A percentile compares a stretch with the other conserved stretches of the same genome.
Evolutionary conservation across 345 rosid species (phyloP).

Genomic region (Dipteronia dyeriana): DNA sequence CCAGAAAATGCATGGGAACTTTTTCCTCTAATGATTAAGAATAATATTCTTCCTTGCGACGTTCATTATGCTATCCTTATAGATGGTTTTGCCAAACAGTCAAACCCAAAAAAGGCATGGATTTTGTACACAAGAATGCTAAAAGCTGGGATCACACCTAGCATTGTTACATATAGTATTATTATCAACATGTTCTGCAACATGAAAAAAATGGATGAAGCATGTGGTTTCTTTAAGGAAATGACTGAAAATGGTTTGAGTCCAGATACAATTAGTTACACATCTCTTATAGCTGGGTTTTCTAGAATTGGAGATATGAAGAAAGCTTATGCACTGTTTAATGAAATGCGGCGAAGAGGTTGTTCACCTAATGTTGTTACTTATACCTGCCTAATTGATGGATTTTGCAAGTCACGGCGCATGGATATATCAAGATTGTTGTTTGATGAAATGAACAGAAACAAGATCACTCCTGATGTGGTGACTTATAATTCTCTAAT

Average conservation of each 20-base stretch:
- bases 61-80: constrained; percentile 40
- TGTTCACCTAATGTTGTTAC: constrained; percentile 43
- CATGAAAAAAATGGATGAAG: constrained; percentile 29
- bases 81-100: constrained; percentile 47
- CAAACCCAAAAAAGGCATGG: constrained; percentile 35
- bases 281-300: constrained; percentile 48
- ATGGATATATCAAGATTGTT: constrained; percentile 44
- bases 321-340: constrained; percentile 38
- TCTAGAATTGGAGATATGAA: constrained; percentile 47
- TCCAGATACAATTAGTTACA: constrained; percentile 43
- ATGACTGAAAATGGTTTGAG: constrained; percentile 41
- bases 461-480: constrained; percentile 34
- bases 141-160: constrained; percentile 44
- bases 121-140: constrained; percentile 39
- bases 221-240: constrained; percentile 38
- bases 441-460: constrained; percentile 42
- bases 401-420: constrained; percentile 40
- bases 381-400: constrained; percentile 54
- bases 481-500: constrained; percentile 49
- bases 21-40: constrained; percentile 56
- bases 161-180: constrained; percentile 38
- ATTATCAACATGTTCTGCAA: constrained; percentile 41
- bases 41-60: constrained; percentile 35
- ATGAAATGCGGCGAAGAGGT: constrained; percentile 33
- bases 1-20: constrained; percentile 45